A percentile compares a stretch with the other conserved stretches of the same genome.
Conservation (phyloP, 139 green algal species). For the Chlamydomonas applanata region DNA sequence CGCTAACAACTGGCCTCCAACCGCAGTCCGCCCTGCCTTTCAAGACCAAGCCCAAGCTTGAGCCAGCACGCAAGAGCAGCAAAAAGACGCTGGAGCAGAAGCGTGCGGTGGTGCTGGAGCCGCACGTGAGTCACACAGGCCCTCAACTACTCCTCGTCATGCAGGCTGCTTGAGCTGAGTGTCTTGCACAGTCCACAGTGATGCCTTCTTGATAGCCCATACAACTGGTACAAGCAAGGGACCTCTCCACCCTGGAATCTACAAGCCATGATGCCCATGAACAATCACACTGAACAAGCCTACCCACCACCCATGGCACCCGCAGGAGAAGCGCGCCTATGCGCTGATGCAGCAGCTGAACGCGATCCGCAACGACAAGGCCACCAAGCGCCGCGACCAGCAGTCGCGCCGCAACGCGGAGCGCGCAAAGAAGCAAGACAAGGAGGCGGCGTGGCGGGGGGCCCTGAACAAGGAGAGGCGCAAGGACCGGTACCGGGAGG, state of each 20-base stretch:
- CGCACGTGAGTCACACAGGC: slow-evolving; percentile 2
- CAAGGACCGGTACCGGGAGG: slow-evolving; percentile 70
- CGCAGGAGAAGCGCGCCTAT: slow-evolving; percentile 49
- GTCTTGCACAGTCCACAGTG: too few species aligned
- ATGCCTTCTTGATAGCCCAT: too few species aligned
- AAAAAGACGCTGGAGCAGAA: slow-evolving; percentile 80
- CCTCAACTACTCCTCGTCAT: too few species aligned
- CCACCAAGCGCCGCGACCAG: slow-evolving; percentile 63
- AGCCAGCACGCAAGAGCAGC: slow-evolving; percentile 50
- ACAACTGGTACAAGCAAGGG: too few species aligned
- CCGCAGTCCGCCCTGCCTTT: slow-evolving; percentile 89
- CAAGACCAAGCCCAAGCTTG: slow-evolving; percentile 92
- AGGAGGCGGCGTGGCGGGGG: slow-evolving; percentile 59
- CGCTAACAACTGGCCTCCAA: slow-evolving; percentile 64
- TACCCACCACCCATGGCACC: not conserved
- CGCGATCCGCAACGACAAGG: slow-evolving; percentile 92
- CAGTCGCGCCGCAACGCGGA: slow-evolving; percentile 23
- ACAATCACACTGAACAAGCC: not conserved
- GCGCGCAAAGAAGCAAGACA: slow-evolving; percentile 46
- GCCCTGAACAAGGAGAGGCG: slow-evolving; percentile 63
- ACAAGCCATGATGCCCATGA: too few species aligned
- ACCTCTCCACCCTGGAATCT: too few species aligned
- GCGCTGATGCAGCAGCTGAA: slow-evolving; percentile 90
- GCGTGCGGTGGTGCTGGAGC: slow-evolving; percentile 64
- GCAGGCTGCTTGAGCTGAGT: too few species aligned